These are phyloP conservation scores for Laburnicola sp. DNA, from an alignment of 2,329 filamentous ascomycete genomes.

Conservation along the genomic window DNA sequence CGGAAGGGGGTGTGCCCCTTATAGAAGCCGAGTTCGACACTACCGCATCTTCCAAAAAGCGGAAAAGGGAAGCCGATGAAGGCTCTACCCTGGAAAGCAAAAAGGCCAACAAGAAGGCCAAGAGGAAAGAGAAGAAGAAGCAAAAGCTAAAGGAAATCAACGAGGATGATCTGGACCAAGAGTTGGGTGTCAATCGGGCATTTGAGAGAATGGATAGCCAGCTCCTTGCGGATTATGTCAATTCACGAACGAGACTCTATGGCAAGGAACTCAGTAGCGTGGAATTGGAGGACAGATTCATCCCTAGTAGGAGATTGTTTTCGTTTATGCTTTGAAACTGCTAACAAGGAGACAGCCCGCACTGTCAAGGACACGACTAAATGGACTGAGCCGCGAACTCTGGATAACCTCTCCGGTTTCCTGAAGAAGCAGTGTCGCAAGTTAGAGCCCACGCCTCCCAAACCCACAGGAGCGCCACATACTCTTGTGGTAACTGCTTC, in stretches of 20 bases:
- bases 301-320: constrained; percentile 64
- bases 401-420: constrained; percentile 77
- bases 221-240: constrained; percentile 82
- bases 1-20: constrained; percentile 49
- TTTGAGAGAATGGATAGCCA: constrained; percentile 82
- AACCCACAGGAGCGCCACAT: constrained; percentile 65
- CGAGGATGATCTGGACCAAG: constrained; percentile 56
- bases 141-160: constrained; percentile 63
- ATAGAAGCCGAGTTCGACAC: constrained; percentile 48
- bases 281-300: constrained; percentile 79
- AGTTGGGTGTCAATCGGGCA: constrained; percentile 69
- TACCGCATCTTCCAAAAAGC: constrained; percentile 42
- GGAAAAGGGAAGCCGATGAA: constrained; percentile 45
- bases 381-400: constrained; percentile 67
- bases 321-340: not conserved
- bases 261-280: constrained; percentile 79
- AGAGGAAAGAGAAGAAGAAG: constrained; percentile 60
- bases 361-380: constrained; percentile 79
- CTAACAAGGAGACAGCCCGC: constrained; percentile 57
- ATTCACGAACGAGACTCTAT: constrained; percentile 75
- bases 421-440: constrained; percentile 67
- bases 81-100: constrained; percentile 40
- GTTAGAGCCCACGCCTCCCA: constrained; percentile 65
- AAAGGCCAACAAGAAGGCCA: constrained; percentile 41
- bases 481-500: constrained; percentile 87